Evolutionary conservation across 176 grass and related monocot genomes (phyloP).

Genomic region (Urochloa ruziziensis): DNA sequence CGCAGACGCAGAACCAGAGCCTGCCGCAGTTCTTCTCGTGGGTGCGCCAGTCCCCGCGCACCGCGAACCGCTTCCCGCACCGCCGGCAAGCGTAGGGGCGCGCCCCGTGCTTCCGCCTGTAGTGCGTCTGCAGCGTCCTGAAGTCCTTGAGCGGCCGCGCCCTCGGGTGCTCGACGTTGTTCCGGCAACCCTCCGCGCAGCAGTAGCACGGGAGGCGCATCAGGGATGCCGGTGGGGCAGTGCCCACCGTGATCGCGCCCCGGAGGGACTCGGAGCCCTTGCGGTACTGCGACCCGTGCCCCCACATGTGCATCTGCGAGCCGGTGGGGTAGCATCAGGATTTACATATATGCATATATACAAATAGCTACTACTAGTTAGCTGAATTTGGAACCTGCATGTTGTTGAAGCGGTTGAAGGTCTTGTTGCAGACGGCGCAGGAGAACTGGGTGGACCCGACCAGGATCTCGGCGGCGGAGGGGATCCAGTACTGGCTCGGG

Average conservation of each 20-base stretch:
- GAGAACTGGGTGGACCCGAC: slow-evolving; percentile 81
- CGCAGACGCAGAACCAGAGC: slow-evolving; percentile 93
- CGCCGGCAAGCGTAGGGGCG: slow-evolving; percentile 70
- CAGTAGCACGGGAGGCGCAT: slow-evolving; percentile 86
- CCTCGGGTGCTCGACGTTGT: slow-evolving; percentile 77
- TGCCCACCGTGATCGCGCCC: slow-evolving; percentile 27
- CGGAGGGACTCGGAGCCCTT: slow-evolving; percentile 72
- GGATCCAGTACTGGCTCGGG: slow-evolving; percentile 83
- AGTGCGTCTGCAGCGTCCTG: slow-evolving; percentile 90
- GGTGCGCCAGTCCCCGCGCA: slow-evolving; percentile 90
- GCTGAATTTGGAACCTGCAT: slow-evolving; percentile 58
- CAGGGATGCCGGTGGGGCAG: slow-evolving; percentile 40
- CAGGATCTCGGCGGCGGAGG: slow-evolving; percentile 86
- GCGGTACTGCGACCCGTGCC: slow-evolving; percentile 86
- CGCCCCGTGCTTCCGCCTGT: slow-evolving; percentile 78
- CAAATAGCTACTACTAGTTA: background rate
- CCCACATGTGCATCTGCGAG: slow-evolving; percentile 95
- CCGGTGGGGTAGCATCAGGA: too few relatives aligned
- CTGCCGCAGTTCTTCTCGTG: slow-evolving; percentile 95
- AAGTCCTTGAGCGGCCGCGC: slow-evolving; percentile 85
- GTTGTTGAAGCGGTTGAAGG: slow-evolving; percentile 96
- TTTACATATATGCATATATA: background rate
- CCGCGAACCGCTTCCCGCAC: slow-evolving; percentile 79
- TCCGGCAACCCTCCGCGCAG: slow-evolving; percentile 81
- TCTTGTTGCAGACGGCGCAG: slow-evolving; percentile 89